Evolutionary conservation across 306 rosid genomes (phyloP).

Genomic region (Sechiopsis laciniata): DNA sequence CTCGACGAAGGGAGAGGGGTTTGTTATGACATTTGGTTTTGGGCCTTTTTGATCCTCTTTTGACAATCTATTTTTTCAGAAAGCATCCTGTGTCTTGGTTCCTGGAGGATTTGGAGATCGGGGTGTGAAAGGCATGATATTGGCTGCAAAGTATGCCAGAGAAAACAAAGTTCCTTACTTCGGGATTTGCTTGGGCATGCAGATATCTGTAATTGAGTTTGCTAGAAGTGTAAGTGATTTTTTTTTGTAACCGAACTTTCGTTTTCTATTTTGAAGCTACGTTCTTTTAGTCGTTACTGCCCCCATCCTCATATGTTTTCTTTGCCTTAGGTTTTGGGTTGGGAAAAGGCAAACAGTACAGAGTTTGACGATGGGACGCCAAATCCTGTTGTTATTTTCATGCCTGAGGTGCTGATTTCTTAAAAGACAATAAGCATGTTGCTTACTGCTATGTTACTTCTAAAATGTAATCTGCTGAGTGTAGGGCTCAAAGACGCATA

Average conservation of each 20-base stretch:
- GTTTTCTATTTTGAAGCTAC: not conserved
- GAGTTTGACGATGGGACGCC: slow-evolving; percentile 79
- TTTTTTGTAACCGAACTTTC: slow-evolving; percentile 21
- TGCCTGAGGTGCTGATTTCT: slow-evolving; percentile 75
- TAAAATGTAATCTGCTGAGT: not conserved
- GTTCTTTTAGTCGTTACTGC: slow-evolving; percentile 5
- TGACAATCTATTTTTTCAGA: slow-evolving; percentile 40
- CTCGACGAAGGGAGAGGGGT: slow-evolving; percentile 25
- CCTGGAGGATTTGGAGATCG: slow-evolving; percentile 99
- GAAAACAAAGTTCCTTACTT: slow-evolving; percentile 91
- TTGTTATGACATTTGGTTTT: slow-evolving; percentile 9
- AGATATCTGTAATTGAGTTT: slow-evolving; percentile 86
- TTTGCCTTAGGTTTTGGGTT: slow-evolving; percentile 64
- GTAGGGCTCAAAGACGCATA: slow-evolving; percentile 92
- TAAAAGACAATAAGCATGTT: not conserved
- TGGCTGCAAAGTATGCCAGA: slow-evolving; percentile 96
- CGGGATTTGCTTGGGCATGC: slow-evolving; percentile 99
- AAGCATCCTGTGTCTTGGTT: slow-evolving; percentile 87
- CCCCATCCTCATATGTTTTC: slow-evolving; percentile 20
- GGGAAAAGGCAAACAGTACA: slow-evolving; percentile 76
- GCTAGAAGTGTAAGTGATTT: slow-evolving; percentile 76
- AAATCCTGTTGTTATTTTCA: slow-evolving; percentile 86
- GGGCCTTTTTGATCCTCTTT: slow-evolving; percentile 17
- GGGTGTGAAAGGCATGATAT: slow-evolving; percentile 88
- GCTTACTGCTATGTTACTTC: slow-evolving; percentile 9